Evolutionary conservation across 768 basidiomycete species (phyloP).

Genomic region (Tricholoma furcatifolium): DNA sequence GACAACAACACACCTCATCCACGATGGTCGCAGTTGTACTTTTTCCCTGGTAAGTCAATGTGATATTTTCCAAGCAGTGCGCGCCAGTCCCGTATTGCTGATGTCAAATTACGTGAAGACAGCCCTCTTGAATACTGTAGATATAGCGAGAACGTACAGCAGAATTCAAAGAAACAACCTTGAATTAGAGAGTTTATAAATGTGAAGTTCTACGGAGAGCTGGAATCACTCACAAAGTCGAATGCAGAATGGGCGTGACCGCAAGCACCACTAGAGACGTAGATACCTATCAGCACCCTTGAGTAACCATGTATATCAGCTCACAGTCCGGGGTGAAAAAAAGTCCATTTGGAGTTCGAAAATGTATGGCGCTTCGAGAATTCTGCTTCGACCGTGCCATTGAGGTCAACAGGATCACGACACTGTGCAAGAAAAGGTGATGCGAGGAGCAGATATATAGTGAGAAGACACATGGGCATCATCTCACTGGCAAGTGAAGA

Average conservation of each 20-base stretch:
- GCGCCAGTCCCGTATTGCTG: conserved; percentile 62
- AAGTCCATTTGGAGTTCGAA: conserved; percentile 44
- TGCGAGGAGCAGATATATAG: no score
- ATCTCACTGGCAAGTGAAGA: no score
- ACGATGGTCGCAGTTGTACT: conserved; percentile 54
- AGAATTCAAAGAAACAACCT: conserved; percentile 56
- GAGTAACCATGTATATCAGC: conserved; percentile 1
- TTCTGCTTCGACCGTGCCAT: no score
- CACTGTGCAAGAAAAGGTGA: no score
- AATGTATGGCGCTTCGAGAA: conserved; percentile 7
- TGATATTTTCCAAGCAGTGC: conserved; percentile 62
- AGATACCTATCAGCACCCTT: background rate
- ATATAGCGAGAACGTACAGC: conserved; percentile 23
- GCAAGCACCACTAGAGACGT: conserved; percentile 50
- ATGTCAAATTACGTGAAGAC: background rate
- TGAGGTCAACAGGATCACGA: no score
- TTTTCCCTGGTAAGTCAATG: conserved; percentile 60
- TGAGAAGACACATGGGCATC: no score
- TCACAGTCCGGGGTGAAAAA: conserved; percentile 54
- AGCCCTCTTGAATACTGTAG: background rate
- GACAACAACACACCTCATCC: conserved; percentile 49
- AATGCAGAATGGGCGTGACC: conserved; percentile 35
- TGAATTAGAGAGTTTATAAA: background rate
- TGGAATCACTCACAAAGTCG: conserved; percentile 41
- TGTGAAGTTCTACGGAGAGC: background rate